These are phyloP conservation scores for Citrus trifoliata DNA, from an alignment of 345 rosid genomes.

Conservation along the genomic window DNA sequence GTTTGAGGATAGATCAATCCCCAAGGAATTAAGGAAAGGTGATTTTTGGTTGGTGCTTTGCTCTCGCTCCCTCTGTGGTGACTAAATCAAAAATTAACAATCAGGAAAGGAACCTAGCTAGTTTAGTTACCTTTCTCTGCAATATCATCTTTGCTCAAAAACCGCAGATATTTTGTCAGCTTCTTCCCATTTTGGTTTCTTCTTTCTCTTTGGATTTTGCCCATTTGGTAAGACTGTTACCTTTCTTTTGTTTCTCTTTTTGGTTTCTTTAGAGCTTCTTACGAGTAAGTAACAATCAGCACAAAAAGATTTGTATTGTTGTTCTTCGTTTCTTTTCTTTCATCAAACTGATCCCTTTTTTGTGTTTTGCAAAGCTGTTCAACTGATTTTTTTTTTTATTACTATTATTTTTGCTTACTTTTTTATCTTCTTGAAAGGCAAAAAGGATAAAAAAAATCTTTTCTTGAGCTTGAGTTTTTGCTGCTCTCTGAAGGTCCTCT, in stretches of 20 bases:
- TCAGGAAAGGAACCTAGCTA: slow-evolving; percentile 7
- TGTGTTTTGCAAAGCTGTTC: background rate
- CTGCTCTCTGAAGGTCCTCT: background rate
- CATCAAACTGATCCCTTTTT: background rate
- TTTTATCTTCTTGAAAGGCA: background rate
- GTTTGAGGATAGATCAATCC: slow-evolving; percentile 4
- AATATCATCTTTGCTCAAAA: background rate
- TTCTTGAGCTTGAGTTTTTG: too few species aligned
- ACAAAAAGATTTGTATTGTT: too few species aligned
- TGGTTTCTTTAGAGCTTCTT: background rate
- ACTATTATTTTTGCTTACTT: background rate
- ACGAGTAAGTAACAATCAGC: background rate
- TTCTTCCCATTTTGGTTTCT: slow-evolving; percentile 1
- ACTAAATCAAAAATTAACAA: slow-evolving; percentile 13
- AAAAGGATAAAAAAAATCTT: too few species aligned
- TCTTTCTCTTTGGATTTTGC: background rate
- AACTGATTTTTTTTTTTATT: background rate
- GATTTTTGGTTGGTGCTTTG: slow-evolving; percentile 7
- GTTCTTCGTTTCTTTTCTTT: background rate
- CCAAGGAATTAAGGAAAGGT: slow-evolving; percentile 18
- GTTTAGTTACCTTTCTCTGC: background rate
- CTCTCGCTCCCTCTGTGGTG: slow-evolving; percentile 4
- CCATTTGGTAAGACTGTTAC: background rate
- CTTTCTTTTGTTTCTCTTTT: background rate
- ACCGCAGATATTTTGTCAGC: slow-evolving; percentile 8